Evolutionary conservation across 805 yeast species (phyloP).

Genomic region (Candida maesae): DNA sequence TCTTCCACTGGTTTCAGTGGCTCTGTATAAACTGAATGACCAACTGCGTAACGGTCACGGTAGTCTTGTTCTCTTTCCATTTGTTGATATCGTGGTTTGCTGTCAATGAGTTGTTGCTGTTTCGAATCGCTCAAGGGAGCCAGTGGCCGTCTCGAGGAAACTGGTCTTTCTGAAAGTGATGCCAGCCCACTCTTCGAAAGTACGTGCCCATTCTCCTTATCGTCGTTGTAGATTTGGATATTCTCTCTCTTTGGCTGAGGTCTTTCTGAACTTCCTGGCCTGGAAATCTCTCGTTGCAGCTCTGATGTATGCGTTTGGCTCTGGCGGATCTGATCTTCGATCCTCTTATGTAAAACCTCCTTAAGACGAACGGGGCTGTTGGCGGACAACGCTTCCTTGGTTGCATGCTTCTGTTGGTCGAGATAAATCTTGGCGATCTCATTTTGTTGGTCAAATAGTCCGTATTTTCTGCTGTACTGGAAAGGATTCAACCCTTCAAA

Average conservation of each 20-base stretch:
- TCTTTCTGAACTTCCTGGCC: constrained; percentile 6
- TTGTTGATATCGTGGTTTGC: too few relatives aligned
- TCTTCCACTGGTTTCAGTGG: constrained; percentile 26
- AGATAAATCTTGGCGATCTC: constrained; percentile 33
- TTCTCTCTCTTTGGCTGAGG: background rate
- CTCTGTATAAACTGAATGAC: constrained; percentile 18
- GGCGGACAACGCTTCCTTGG: constrained; percentile 23
- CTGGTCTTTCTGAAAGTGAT: constrained; percentile 11
- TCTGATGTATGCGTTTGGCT: constrained; percentile 14
- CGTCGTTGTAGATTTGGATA: constrained; percentile 9
- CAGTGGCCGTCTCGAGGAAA: constrained; percentile 19
- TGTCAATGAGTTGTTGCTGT: constrained; percentile 12
- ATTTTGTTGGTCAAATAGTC: constrained; percentile 36
- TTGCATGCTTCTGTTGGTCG: constrained; percentile 34
- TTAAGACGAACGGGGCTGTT: constrained; percentile 26
- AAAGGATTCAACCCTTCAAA: constrained; percentile 39
- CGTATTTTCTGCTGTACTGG: constrained; percentile 34
- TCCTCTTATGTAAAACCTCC: constrained; percentile 19
- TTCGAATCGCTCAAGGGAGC: constrained; percentile 14
- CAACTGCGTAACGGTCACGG: too few relatives aligned
- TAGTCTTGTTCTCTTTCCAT: background rate
- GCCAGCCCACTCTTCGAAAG: background rate
- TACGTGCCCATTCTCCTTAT: constrained; percentile 11
- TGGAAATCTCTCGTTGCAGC: constrained; percentile 17
- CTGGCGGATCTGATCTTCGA: constrained; percentile 27